These are phyloP conservation scores for Aleurites moluccanus DNA, from an alignment of 441 rosid genomes.

Conservation along the genomic window DNA sequence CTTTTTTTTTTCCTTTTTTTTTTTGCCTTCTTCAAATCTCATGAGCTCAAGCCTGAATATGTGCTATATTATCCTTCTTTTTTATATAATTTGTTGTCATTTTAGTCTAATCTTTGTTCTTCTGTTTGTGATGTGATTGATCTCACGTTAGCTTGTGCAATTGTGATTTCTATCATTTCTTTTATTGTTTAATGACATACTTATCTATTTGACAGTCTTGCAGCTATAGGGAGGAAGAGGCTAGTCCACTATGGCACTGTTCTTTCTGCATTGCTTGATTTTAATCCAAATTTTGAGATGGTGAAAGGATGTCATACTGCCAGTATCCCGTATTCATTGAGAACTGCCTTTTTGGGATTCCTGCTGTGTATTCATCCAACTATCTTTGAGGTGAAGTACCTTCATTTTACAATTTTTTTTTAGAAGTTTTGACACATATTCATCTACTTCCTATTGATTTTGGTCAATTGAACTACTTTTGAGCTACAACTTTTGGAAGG, in stretches of 20 bases:
- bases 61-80: background rate
- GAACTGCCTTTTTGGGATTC: slow-evolving; percentile 97
- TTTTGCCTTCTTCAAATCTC: background rate
- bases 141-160: slow-evolving; percentile 3
- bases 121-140: background rate
- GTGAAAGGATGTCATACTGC: slow-evolving; percentile 64
- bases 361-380: slow-evolving; percentile 77
- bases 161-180: background rate
- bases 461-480: slow-evolving; percentile 15
- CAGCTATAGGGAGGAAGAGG: slow-evolving; percentile 91
- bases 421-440: background rate
- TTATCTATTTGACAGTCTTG: slow-evolving; percentile 71
- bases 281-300: slow-evolving; percentile 65
- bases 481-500: slow-evolving; percentile 5
- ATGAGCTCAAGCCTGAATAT: background rate
- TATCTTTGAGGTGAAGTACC: slow-evolving; percentile 70
- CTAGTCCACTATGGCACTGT: slow-evolving; percentile 64
- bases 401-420: slow-evolving; percentile 4
- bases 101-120: background rate
- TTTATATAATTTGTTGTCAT: background rate
- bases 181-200: slow-evolving; percentile 14
- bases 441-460: background rate
- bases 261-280: slow-evolving; percentile 79
- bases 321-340: slow-evolving; percentile 85
- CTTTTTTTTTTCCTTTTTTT: background rate